Percentiles rank a stretch among this genome's conserved stretches.
Evolutionary conservation across 2,329 filamentous ascomycete genomes (phyloP).

Genomic region (Epichloe typhina): DNA sequence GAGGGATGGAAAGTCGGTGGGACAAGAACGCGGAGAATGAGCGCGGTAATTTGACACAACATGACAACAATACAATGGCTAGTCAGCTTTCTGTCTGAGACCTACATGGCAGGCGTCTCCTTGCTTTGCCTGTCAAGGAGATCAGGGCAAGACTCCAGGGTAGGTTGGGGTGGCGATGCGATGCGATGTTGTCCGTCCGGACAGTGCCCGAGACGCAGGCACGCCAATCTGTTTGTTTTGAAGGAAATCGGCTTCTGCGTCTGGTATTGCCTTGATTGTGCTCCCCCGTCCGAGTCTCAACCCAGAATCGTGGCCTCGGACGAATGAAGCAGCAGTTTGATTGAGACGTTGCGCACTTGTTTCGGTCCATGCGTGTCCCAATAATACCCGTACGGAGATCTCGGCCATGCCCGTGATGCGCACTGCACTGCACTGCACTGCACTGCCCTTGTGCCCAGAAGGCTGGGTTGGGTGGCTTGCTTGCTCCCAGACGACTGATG

Average conservation of each 20-base stretch:
- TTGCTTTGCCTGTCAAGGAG: not conserved
- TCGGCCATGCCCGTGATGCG: not conserved
- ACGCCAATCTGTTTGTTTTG: not conserved
- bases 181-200: not conserved
- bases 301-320: not conserved
- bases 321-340: not conserved
- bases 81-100: not conserved
- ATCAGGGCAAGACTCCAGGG: not conserved
- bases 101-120: not conserved
- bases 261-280: not conserved
- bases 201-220: not conserved
- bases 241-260: not conserved
- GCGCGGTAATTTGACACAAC: not conserved
- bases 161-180: not conserved
- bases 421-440: no score
- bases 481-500: no score
- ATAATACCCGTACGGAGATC: not conserved
- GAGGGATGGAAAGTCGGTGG: not conserved
- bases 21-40: not conserved
- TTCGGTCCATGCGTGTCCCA: no score
- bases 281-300: not conserved
- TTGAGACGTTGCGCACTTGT: no score
- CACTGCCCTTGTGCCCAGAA: not conserved
- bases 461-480: no score
- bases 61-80: not conserved